Base-by-base conservation (phyloP, 495 filamentous ascomycete genomes). In the Hypoxylon intermedium region DNA sequence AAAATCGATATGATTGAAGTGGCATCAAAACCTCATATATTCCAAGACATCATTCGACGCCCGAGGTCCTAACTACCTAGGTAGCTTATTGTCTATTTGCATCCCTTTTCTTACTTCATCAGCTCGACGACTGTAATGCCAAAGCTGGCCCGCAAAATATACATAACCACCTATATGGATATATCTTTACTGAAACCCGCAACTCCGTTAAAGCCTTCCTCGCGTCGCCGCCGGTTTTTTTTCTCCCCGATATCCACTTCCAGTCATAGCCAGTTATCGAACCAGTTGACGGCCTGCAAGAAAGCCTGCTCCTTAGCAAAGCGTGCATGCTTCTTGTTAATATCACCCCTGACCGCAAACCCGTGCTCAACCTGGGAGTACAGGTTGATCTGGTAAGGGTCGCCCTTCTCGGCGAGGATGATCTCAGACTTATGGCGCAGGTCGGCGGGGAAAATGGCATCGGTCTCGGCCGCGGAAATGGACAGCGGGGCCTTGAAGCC, bases 301-400 rank as follows among this genome's bases (percentile, higher is more conserved):
- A 94, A 94, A 20, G 91, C 91, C 77, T 88, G 84, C 78, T 97
- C 90, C 82, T 92, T 93, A 43, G 90, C 88, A 58, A 80, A 94
- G 79, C 86, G 90, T 72, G n/a, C n/a, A n/a, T 83, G 72, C 36
- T 74, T 48, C 68, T 82, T 83, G 50, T 87, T 79, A 60, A 58
- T 82, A 65, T 94, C 89, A 31, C 79, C 75, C 24, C 90, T 81
- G 19, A 93, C 86, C n/a, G 87, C 77, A 63, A 95, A 97, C 6
- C 92, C 92, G 71, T 96, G 92, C 18, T 66, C 64, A 41, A 94
- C 89, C 43, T 85, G 86, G 16, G 86, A 84, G 81, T 82, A 94
- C 40, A 96, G 74, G 72, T 84, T 91, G 71, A 96, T 89, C 76
- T 96, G 90, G 74, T 89, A 96, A 0, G 86, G 85, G 43, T 85